Evolutionary conservation across 805 yeast species (phyloP), one percentile per base, ranked within the genome.

Genomic region (Allodekkera sacchari): DNA sequence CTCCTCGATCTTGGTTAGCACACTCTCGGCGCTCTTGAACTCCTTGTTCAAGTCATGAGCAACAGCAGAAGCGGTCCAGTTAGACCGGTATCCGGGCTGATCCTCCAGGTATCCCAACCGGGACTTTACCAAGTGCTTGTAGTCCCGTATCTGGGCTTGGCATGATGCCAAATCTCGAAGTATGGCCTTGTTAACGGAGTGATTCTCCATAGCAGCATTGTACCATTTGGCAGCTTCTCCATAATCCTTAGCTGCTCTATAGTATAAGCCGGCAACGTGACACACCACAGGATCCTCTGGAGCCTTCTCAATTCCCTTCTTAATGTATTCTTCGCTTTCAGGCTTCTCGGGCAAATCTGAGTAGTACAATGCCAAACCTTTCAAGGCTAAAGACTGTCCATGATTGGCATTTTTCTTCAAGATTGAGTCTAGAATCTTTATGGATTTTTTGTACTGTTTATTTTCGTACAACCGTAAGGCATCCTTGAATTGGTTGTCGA

Each of bases 61-160:
- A 26, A 85, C 67, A 1, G 95, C 95, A 31, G 82, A 66, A 0
- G 80, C 78, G 2, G 94, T 82, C 95, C 96, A 88, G 50, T 84
- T 83, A 39, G 89, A 87, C 42, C 96, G 71, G 52, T 74, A 83
- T 0, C 94, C 94, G 8, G 92, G 76, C 44, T 71, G 78, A 17
- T 71, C 68, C 45, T 80, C 83, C 55, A 92, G 66, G 46, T 75
- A 77, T 23, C 66, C 64, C 37, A 72, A 74, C 45, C 96, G 71
- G 2, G 89, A 70, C 8, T 60, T 70, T 4, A 72, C 66, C 39
- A 81, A 66, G 16, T 66, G 66, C 44, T 71, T 71, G 51, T 63
- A 84, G 48, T 84, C 88, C 38, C 96, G 74, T 41, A 68, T 64
- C 47, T 92, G 97, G 18, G 82, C 62, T 49, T 88, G 89, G 57